Evolutionary conservation across 192 early-diverging fungal species (phyloP).

Genomic region (Backusella luteola): DNA sequence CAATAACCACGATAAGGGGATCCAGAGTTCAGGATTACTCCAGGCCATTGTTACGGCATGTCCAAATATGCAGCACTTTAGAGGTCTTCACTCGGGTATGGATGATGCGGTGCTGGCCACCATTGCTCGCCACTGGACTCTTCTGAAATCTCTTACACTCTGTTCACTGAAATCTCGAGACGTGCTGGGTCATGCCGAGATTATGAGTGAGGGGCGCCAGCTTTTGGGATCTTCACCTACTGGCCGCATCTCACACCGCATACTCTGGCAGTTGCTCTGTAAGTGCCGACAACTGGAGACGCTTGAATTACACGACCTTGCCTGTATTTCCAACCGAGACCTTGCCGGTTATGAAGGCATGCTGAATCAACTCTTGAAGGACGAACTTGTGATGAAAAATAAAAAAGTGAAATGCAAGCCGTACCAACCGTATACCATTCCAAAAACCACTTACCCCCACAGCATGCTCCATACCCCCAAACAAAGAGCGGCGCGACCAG

Average conservation of each 20-base stretch:
- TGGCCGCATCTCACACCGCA: neutral
- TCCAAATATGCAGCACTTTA: slow-evolving; percentile 42
- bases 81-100: slow-evolving; percentile 41
- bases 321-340: slow-evolving; percentile 38
- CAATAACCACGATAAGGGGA: slow-evolving; percentile 37
- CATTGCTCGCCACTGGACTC: slow-evolving; percentile 44
- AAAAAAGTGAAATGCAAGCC: slow-evolving; percentile 1
- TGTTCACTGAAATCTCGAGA: slow-evolving; percentile 11
- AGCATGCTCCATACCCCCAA: neutral
- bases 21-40: slow-evolving; percentile 37
- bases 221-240: slow-evolving; percentile 6
- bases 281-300: slow-evolving; percentile 35
- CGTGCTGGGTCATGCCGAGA: slow-evolving; percentile 3
- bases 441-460: slow-evolving; percentile 1
- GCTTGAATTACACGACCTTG: slow-evolving; percentile 44
- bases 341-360: neutral
- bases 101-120: slow-evolving; percentile 40
- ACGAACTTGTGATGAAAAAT: neutral
- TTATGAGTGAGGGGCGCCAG: slow-evolving; percentile 9
- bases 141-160: slow-evolving; percentile 35
- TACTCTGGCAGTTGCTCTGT: slow-evolving; percentile 26
- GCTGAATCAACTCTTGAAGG: neutral
- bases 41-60: slow-evolving; percentile 43
- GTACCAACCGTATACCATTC: slow-evolving; percentile 8
- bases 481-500: neutral